Base-by-base conservation (phyloP, 164 flowering plant genomes). In the Chloranthus sessilifolius region DNA sequence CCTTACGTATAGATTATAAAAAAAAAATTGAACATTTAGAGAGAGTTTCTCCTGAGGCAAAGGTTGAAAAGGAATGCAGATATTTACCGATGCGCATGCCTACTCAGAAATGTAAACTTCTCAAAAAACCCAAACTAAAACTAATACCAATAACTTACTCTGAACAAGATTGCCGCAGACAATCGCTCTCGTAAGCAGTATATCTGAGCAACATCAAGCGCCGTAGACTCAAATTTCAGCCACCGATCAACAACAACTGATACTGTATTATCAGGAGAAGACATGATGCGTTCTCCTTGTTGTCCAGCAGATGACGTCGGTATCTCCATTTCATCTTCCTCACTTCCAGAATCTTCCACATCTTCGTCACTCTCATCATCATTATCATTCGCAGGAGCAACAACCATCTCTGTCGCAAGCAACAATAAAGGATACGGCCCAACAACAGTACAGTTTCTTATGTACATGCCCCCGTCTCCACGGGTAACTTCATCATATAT, bases 171-270 rank as follows among this genome's bases (percentile, higher is more conserved):
- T 52, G 97, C 96, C 2, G 85, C 86, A 39, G 74, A 54, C 33
- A 89, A 63, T 43, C 92, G 70, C 73, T 87, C 90, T 60, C 97
- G 74, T 71, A 94, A 75, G 71, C 92, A 85, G 73, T 89, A 89
- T 17, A 89, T 67, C 41, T 82, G 95, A 60, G 99, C 97, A 56
- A 74, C 75, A 58, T 86, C 90, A 63, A 94, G 77, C 28, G 99
- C 95, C 3, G 83, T 80, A 42, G 80, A 70, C 69, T 72, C 61
- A 19, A 81, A 89, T 14, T 66, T 56, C 37, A 87, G 83, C 97
- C 99, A 89, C 6, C 88, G 71, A 69, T 94, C 99, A 53, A 81
- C 64, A 24, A 87, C 62, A 21, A 87, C 82, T 1, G 61, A 69
- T 29, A 94, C 95, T 19, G 63, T 29, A 52, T 79, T 84, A 45